Conservation (phyloP, 345 rosid species). For the Odontarrhena argentea region DNA sequence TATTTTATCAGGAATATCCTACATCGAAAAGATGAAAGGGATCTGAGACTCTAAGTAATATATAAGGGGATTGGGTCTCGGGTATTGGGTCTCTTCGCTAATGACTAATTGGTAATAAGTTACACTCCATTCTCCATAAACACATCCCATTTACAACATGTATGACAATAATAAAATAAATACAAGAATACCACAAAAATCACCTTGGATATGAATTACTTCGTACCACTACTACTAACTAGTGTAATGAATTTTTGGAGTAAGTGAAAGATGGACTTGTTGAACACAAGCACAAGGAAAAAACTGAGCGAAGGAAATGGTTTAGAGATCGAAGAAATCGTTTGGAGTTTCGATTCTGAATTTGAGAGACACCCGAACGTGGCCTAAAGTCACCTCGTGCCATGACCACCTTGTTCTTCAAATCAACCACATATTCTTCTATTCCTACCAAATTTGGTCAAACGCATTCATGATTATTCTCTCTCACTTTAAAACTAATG, state of each 20-base stretch:
- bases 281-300: constrained; percentile 19
- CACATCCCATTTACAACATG: too few species aligned
- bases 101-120: too few species aligned
- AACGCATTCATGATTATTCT: not conserved
- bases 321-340: constrained; percentile 20
- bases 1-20: too few species aligned
- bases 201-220: not conserved
- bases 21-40: too few species aligned
- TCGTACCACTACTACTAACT: not conserved
- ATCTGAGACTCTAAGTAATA: too few species aligned
- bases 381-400: constrained; percentile 38
- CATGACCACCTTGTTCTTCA: constrained; percentile 38
- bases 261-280: not conserved
- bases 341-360: constrained; percentile 21
- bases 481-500: not conserved
- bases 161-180: too few species aligned
- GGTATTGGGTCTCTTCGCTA: too few species aligned
- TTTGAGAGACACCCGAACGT: constrained; percentile 31
- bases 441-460: constrained; percentile 39
- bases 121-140: too few species aligned
- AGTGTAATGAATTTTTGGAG: constrained; percentile 10
- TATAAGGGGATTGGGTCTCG: too few species aligned
- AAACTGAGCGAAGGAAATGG: constrained; percentile 21
- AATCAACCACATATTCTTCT: constrained; percentile 38
- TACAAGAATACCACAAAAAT: not conserved